phyloP scores from a whole-genome alignment of 352 stramenopile genomes.

The Globisporangium ultimum region DNA sequence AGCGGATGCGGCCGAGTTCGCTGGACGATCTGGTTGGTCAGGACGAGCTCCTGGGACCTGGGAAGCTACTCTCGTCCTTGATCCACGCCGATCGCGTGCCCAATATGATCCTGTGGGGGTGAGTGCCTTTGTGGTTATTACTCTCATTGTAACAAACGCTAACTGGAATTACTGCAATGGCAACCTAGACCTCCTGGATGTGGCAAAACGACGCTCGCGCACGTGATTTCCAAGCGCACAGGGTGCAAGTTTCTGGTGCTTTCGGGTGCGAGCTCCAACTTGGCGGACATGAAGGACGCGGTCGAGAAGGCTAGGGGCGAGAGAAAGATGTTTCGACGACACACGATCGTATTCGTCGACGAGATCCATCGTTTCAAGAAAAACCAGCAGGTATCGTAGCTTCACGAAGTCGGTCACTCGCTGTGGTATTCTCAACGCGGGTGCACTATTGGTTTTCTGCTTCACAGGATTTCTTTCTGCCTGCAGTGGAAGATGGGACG shows the following conservation, averaged over 20 bases:
- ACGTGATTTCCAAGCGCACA: slow-evolving; percentile 69
- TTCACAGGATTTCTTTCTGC: slow-evolving; percentile 76
- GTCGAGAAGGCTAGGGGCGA: slow-evolving; percentile 70
- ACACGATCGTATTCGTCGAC: slow-evolving; percentile 86
- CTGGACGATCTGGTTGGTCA: slow-evolving; percentile 68
- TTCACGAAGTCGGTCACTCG: not conserved
- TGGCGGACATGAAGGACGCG: slow-evolving; percentile 69
- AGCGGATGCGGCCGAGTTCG: slow-evolving; percentile 63
- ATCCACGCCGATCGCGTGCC: slow-evolving; percentile 69
- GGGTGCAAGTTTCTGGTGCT: slow-evolving; percentile 67
- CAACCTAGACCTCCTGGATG: slow-evolving; percentile 72
- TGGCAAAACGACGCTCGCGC: slow-evolving; percentile 83
- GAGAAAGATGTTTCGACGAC: slow-evolving; percentile 49
- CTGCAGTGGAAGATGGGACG: slow-evolving; percentile 73
- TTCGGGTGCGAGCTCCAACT: slow-evolving; percentile 70
- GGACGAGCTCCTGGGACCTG: slow-evolving; percentile 56
- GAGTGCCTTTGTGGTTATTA: slow-evolving; percentile 9
- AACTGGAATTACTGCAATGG: not conserved
- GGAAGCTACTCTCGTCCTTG: slow-evolving; percentile 57
- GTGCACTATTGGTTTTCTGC: not conserved
- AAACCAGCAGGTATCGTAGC: slow-evolving; percentile 47
- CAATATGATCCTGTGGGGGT: slow-evolving; percentile 88
- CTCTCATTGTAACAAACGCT: slow-evolving; percentile 4
- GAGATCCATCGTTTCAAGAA: slow-evolving; percentile 90
- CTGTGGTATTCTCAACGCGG: too few relatives aligned